These are phyloP conservation scores for Cordyceps farinosa DNA, from an alignment of 2,329 filamentous ascomycete species.

Conservation along the genomic window DNA sequence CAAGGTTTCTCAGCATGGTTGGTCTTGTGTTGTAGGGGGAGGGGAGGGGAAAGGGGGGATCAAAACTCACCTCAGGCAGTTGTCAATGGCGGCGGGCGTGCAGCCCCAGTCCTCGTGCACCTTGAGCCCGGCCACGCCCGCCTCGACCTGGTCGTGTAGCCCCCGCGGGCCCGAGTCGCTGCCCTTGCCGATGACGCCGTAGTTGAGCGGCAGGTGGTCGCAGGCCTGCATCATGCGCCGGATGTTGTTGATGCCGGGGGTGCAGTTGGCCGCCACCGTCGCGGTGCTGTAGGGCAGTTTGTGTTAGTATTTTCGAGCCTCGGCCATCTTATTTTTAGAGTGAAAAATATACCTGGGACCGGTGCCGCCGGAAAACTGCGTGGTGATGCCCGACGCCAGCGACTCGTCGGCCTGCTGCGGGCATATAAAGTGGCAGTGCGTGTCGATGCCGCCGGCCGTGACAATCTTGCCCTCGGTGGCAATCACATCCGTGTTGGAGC, in stretches of 20 bases:
- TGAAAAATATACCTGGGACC: slow-evolving; percentile 64
- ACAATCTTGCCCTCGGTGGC: slow-evolving; percentile 87
- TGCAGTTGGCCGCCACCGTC: slow-evolving; percentile 90
- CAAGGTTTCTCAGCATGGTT: no score
- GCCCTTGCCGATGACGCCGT: slow-evolving; percentile 90
- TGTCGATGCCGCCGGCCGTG: slow-evolving; percentile 85
- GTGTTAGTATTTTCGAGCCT: not conserved
- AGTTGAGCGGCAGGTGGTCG: slow-evolving; percentile 77
- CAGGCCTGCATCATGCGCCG: slow-evolving; percentile 86
- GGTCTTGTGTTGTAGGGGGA: no score
- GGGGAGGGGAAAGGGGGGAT: no score
- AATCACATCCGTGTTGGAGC: slow-evolving; percentile 86
- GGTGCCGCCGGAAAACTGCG: slow-evolving; percentile 84
- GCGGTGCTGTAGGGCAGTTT: slow-evolving; percentile 57
- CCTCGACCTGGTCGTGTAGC: slow-evolving; percentile 73
- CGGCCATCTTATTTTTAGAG: no score
- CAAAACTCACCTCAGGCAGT: slow-evolving; percentile 62
- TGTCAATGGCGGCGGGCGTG: slow-evolving; percentile 87
- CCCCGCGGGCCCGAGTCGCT: slow-evolving; percentile 73
- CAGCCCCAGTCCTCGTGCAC: slow-evolving; percentile 95
- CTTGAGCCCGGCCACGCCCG: slow-evolving; percentile 87
- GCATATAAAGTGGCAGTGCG: slow-evolving; percentile 92
- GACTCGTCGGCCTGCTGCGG: slow-evolving; percentile 85
- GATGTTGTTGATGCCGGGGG: slow-evolving; percentile 78
- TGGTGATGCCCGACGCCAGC: slow-evolving; percentile 81